A percentile compares a stretch with the other conserved stretches of the same genome.
These are phyloP conservation scores for Plantago major DNA, from an alignment of 257 asterid species.

Conservation along the genomic window DNA sequence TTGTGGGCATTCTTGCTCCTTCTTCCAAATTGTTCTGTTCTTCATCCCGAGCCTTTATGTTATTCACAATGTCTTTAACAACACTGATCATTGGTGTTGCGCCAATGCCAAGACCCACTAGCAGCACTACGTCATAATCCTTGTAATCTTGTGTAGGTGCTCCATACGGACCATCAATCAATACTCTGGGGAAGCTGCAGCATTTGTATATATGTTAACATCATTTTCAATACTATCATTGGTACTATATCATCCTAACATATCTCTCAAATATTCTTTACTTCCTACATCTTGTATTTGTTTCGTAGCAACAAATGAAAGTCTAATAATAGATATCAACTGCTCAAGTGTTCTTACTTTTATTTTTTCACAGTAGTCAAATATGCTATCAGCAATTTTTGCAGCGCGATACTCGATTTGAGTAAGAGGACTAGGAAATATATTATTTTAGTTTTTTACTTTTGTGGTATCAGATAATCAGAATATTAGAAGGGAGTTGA, in stretches of 20 bases:
- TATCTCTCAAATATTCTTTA: not conserved
- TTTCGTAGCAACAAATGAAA: too few relatives aligned
- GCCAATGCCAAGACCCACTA: conserved; percentile 74
- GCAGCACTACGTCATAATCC: conserved; percentile 52
- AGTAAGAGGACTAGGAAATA: too few relatives aligned
- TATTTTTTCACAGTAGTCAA: too few relatives aligned
- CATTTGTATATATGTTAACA: too few relatives aligned
- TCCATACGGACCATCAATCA: conserved; percentile 74
- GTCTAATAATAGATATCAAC: too few relatives aligned
- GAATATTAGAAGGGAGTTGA: too few relatives aligned
- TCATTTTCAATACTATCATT: not conserved
- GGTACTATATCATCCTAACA: not conserved
- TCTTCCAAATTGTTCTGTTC: conserved; percentile 26
- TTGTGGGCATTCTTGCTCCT: conserved; percentile 9
- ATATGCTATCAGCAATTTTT: too few relatives aligned
- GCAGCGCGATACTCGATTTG: too few relatives aligned
- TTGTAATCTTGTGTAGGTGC: conserved; percentile 82
- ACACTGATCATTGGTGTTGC: conserved; percentile 79
- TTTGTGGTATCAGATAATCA: too few relatives aligned
- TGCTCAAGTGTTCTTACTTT: too few relatives aligned
- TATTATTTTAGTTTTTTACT: too few relatives aligned
- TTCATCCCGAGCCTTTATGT: conserved; percentile 35
- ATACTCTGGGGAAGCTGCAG: conserved; percentile 57
- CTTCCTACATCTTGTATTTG: too few relatives aligned
- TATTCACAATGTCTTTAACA: conserved; percentile 62